These are phyloP conservation scores for Steccherinum ochraceum DNA, from an alignment of 768 basidiomycete species.

Conservation along the genomic window DNA sequence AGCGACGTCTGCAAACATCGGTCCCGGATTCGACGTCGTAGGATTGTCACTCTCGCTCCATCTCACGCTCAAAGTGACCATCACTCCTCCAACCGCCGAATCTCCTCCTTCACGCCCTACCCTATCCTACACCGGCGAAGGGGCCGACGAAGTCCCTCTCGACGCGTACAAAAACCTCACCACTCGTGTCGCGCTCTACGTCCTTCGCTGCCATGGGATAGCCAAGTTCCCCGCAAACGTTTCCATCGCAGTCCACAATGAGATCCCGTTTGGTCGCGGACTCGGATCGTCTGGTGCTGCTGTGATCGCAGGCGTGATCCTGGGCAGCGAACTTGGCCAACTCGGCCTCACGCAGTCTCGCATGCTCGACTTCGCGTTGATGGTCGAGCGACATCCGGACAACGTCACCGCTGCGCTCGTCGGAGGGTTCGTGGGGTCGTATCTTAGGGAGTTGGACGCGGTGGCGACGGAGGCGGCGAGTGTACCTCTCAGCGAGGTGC, in stretches of 20 bases:
- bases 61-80: constrained; percentile 65
- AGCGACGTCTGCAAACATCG: constrained; percentile 98
- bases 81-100: constrained; percentile 25
- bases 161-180: constrained; percentile 95
- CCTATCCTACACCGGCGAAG: constrained; percentile 82
- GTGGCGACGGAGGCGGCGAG: constrained; percentile 77
- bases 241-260: constrained; percentile 74
- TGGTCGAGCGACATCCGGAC: constrained; percentile 99
- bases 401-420: constrained; percentile 97
- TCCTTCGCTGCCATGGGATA: constrained; percentile 84
- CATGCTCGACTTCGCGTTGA: constrained; percentile 91
- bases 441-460: constrained; percentile 83
- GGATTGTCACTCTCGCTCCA: constrained; percentile 92
- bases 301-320: constrained; percentile 94
- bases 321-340: constrained; percentile 77
- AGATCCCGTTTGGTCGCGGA: constrained; percentile 97
- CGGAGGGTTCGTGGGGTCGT: constrained; percentile 96
- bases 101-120: constrained; percentile 43
- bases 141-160: constrained; percentile 85
- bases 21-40: constrained; percentile 97
- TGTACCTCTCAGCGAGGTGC: constrained; percentile 91
- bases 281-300: constrained; percentile 97
- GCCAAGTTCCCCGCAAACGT: constrained; percentile 71
- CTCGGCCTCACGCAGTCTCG: constrained; percentile 64
- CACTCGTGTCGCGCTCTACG: constrained; percentile 95